Base-by-base conservation (phyloP, 305 asterid species). In the Striga hermonthica region DNA sequence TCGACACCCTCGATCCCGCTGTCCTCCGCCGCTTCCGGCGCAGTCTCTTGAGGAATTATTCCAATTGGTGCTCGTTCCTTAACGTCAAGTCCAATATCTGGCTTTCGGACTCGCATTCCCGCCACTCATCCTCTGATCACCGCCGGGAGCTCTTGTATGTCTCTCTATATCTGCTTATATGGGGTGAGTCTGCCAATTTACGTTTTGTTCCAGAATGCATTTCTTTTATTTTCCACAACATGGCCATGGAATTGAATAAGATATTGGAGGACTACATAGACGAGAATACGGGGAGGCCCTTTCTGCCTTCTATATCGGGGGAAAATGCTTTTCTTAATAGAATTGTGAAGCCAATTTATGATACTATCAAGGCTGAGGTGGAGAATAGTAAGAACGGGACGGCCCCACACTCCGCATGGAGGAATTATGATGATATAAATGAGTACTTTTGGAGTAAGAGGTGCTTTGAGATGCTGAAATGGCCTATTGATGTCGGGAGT, bases 181-280 rank as follows among this genome's bases (percentile, higher is more conserved):
- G 99, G 99, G 99, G 99, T 48, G 99, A 93, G 85, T 83, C 97
- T 44, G 99, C 96, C 14, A 93, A 93, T 75, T 58, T 93, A 44
- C 86, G 97, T 0, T 93, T 93, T 70, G 82, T 87, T 44, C 99
- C 99, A 1, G 99, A 93, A 71, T 90, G 97, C 65, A 50, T 93
- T 11, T 84, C 89, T 60, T 93, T 77, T 70, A 84, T 93, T 9
- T 93, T 93, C 73, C 99, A 93, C 69, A 77, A 90, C 67, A 88
- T 93, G 92, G 92, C 96, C 35, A 88, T 82, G 94, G 97, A 90
- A 70, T 69, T 93, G 88, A 88, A 90, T 48, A 88, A 79, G 81
- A 88, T 93, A 48, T 68, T 93, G 80, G 95, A 93, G 72, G 97
- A 85, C 71, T 86, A 93, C 66, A 86, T 83, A 60, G 98, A 92